Evolutionary conservation across 371 early-diverging fungal species (phyloP).

Genomic region (Catenaria anguillulae): DNA sequence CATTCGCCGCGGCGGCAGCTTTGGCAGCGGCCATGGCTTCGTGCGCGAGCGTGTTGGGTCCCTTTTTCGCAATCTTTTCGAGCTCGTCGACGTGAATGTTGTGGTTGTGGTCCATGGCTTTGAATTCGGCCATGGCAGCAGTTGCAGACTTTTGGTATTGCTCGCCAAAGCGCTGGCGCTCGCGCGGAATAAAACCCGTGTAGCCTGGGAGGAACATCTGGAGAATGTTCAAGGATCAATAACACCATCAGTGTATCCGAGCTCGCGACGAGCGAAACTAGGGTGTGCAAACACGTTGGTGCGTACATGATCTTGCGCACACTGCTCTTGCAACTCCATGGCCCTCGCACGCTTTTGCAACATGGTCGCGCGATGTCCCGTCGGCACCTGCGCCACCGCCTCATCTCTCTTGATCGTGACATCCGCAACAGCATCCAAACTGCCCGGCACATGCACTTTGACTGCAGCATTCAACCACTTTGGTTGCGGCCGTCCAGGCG

Average conservation of each 20-base stretch:
- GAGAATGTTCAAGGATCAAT: not conserved
- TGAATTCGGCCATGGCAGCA: not conserved
- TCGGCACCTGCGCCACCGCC: not conserved
- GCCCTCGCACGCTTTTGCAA: not conserved
- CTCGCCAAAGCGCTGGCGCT: conserved; percentile 5
- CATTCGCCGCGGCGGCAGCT: not conserved
- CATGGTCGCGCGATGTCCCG: not conserved
- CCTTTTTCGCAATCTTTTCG: not conserved
- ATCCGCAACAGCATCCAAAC: no score
- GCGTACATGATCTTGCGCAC: conserved; percentile 1
- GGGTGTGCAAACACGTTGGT: no score
- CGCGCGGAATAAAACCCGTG: conserved; percentile 6
- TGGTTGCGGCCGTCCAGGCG: no score
- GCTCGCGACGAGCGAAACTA: no score
- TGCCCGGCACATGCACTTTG: no score
- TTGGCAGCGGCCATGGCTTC: not conserved
- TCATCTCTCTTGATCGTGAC: not conserved
- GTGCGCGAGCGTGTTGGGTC: not conserved
- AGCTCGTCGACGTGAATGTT: not conserved
- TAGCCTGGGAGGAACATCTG: not conserved
- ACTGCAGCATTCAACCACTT: no score
- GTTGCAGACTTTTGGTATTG: conserved; percentile 4
- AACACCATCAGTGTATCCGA: not conserved
- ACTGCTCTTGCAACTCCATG: conserved; percentile 3
- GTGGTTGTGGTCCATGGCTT: not conserved